phyloP scores from a whole-genome alignment of 441 rosid species.

The Eutrema salsugineum region DNA sequence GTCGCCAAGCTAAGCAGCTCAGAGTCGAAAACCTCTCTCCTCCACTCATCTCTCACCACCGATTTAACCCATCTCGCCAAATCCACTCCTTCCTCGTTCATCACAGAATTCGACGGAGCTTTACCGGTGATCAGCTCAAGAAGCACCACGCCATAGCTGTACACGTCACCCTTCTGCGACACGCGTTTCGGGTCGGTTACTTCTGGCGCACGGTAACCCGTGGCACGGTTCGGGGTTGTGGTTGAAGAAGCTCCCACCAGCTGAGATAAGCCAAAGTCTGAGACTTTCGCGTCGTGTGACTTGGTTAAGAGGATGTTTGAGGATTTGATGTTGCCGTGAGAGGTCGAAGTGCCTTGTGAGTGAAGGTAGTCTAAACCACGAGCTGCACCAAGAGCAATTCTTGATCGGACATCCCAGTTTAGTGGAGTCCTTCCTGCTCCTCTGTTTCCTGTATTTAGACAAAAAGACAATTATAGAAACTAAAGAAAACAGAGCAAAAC shows the following conservation, averaged over 20 bases:
- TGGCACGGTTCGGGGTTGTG: constrained; percentile 40
- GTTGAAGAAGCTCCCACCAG: constrained; percentile 35
- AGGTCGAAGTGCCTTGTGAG: constrained; percentile 35
- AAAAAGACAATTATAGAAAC: background rate
- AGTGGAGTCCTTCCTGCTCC: constrained; percentile 51
- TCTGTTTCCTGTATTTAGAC: constrained; percentile 40
- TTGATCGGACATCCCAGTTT: constrained; percentile 45
- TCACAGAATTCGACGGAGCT: constrained; percentile 46
- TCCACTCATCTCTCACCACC: constrained; percentile 56
- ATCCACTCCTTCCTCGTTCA: constrained; percentile 65
- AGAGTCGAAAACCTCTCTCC: constrained; percentile 48
- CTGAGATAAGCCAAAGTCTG: constrained; percentile 60
- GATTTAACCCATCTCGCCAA: constrained; percentile 65
- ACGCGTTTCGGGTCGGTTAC: constrained; percentile 48
- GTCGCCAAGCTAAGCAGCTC: constrained; percentile 52
- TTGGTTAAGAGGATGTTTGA: constrained; percentile 53
- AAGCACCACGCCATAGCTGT: constrained; percentile 58
- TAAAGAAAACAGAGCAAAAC: background rate
- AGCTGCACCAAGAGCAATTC: constrained; percentile 58
- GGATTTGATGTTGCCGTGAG: constrained; percentile 61
- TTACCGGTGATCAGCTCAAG: constrained; percentile 61
- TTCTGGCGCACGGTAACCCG: constrained; percentile 65
- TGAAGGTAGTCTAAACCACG: constrained; percentile 51
- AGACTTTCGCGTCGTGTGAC: constrained; percentile 46
- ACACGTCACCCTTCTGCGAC: constrained; percentile 56